phyloP scores from a whole-genome alignment of 768 basidiomycete species.

The Suillus brevipes region DNA sequence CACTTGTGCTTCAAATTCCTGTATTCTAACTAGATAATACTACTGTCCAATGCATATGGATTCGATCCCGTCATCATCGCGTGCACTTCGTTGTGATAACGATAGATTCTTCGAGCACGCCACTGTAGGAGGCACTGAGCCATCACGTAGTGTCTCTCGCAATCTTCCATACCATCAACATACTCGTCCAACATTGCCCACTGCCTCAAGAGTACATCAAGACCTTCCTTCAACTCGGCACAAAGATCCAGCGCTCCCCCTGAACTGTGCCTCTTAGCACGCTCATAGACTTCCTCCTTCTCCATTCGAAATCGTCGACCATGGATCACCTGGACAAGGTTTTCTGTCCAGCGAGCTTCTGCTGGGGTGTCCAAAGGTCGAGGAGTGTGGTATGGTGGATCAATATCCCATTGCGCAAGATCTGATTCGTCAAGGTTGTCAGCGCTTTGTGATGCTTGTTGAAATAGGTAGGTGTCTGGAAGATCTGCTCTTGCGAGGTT shows the following conservation, averaged over 20 bases:
- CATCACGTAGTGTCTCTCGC: neutral
- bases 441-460: slow-evolving; percentile 4
- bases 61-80: neutral
- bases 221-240: neutral
- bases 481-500: slow-evolving; percentile 3
- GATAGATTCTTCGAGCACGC: neutral
- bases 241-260: neutral
- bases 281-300: neutral
- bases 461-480: slow-evolving; percentile 8
- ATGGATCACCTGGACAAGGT: neutral
- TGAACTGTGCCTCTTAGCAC: neutral
- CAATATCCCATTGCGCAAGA: neutral
- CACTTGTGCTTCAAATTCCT: neutral
- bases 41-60: neutral
- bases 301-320: neutral
- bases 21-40: neutral
- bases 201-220: neutral
- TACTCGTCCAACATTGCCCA: neutral
- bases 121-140: neutral
- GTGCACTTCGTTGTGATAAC: neutral
- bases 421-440: slow-evolving; percentile 7
- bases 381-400: slow-evolving; percentile 10
- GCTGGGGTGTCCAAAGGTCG: neutral
- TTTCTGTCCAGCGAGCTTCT: slow-evolving; percentile 1
- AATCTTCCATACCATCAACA: neutral